These are phyloP conservation scores for Pseudogymnoascus sp. DNA, from an alignment of 2,329 filamentous ascomycete species.

Conservation along the genomic window DNA sequence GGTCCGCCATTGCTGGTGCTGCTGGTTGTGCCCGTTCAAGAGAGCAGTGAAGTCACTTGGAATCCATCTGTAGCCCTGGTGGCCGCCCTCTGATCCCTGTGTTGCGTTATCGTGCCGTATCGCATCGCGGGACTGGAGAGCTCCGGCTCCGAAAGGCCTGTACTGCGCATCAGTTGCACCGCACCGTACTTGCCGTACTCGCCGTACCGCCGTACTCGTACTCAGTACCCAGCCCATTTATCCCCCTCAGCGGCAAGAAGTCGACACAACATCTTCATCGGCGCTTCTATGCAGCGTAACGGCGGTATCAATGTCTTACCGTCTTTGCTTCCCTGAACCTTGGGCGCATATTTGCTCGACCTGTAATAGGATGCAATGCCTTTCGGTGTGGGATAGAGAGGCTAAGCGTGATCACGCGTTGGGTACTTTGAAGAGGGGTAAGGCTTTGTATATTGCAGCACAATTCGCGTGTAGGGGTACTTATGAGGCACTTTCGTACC, in stretches of 20 bases:
- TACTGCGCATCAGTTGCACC: not conserved
- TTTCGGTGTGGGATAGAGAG: not conserved
- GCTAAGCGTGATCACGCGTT: constrained; percentile 6
- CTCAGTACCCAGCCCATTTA: not conserved
- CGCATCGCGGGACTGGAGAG: not conserved
- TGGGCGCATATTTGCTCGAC: not conserved
- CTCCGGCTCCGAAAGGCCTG: not conserved
- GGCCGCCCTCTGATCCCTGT: constrained; percentile 2
- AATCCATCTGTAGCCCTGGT: constrained; percentile 9
- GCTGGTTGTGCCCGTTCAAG: not conserved
- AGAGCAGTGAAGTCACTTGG: not conserved
- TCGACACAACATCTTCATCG: not conserved
- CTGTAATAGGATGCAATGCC: not conserved
- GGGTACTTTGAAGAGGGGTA: constrained; percentile 5
- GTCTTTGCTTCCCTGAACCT: not conserved
- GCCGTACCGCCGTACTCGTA: not conserved
- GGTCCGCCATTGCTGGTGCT: constrained; percentile 45
- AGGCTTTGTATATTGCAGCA: not conserved
- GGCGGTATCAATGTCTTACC: not conserved
- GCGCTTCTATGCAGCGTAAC: not conserved
- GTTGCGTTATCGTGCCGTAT: constrained; percentile 1
- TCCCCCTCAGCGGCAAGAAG: not conserved
- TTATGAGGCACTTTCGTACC: not conserved
- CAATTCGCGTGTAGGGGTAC: not conserved
- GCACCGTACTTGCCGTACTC: not conserved